phyloP scores from a whole-genome alignment of 2,329 filamentous ascomycete species.

The Ophiostoma sp. region DNA sequence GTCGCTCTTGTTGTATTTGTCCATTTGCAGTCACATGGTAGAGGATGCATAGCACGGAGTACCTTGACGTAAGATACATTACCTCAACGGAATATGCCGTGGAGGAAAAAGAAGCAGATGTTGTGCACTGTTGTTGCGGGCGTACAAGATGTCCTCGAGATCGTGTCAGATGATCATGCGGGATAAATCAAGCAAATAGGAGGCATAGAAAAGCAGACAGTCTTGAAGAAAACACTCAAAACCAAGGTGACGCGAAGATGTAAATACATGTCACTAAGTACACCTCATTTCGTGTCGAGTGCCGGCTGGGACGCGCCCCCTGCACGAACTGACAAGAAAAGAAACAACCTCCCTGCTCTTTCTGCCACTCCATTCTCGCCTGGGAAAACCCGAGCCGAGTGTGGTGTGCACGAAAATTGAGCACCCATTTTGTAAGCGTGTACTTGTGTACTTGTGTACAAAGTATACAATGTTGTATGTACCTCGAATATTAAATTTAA shows the following conservation, averaged over 20 bases:
- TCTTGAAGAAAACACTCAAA: neutral
- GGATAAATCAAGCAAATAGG: neutral
- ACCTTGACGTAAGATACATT: neutral
- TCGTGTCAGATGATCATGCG: neutral
- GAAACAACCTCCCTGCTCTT: constrained; percentile 6
- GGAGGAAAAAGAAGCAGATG: neutral
- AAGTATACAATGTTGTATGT: too few species aligned
- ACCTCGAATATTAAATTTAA: neutral
- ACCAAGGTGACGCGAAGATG: neutral
- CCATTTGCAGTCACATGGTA: constrained; percentile 9
- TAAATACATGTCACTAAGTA: neutral
- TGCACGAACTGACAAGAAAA: neutral
- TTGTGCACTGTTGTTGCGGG: neutral
- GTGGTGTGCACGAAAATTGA: neutral
- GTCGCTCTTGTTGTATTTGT: neutral
- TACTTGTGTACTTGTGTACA: neutral
- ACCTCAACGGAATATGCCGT: neutral
- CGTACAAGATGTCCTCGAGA: neutral
- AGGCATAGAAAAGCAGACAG: neutral
- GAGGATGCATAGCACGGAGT: neutral
- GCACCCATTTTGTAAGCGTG: neutral
- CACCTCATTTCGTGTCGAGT: constrained; percentile 11
- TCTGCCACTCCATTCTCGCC: neutral
- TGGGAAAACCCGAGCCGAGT: neutral
- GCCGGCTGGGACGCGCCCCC: constrained; percentile 2